Conservation (phyloP, 2,329 filamentous ascomycete genomes). For the Aspergillus pseudoterreus region DNA sequence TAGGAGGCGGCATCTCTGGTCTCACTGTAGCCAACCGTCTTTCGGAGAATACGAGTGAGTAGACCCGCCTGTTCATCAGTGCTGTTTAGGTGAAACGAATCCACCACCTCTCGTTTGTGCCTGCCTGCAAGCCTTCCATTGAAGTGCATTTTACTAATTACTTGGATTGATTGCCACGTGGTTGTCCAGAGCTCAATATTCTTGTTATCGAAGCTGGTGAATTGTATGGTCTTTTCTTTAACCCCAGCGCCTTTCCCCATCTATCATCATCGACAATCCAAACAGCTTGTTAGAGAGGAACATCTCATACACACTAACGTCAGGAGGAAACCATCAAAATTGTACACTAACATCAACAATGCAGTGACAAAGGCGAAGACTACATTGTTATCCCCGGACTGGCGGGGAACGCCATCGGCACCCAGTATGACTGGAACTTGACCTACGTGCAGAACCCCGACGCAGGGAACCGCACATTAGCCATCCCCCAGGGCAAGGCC, state of each 20-base stretch:
- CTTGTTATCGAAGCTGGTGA: conserved; percentile 7
- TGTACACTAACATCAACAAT: not conserved
- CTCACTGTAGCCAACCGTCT: conserved; percentile 5
- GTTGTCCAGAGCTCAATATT: not conserved
- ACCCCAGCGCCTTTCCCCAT: not conserved
- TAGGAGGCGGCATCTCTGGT: conserved; percentile 3
- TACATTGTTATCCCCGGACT: conserved; percentile 2
- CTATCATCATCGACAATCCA: too few relatives aligned
- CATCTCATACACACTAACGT: too few relatives aligned
- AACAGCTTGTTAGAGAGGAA: too few relatives aligned
- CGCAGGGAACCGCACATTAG: not conserved
- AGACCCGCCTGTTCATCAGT: not conserved
- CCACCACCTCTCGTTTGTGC: too few relatives aligned
- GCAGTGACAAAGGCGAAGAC: conserved; percentile 5
- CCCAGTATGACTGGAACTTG: conserved; percentile 10
- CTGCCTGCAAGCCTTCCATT: too few relatives aligned
- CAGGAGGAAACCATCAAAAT: not conserved
- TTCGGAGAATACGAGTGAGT: conserved; percentile 4
- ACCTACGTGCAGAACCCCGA: conserved; percentile 4
- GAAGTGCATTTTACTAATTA: not conserved
- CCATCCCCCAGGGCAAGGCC: conserved; percentile 4
- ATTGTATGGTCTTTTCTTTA: not conserved
- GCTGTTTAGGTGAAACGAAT: too few relatives aligned
- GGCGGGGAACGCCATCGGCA: not conserved
- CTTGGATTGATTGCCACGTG: not conserved